Evolutionary conservation across 2,329 filamentous ascomycete genomes (phyloP), one percentile per base, ranked within the genome.

Genomic region (Alternaria longipes): DNA sequence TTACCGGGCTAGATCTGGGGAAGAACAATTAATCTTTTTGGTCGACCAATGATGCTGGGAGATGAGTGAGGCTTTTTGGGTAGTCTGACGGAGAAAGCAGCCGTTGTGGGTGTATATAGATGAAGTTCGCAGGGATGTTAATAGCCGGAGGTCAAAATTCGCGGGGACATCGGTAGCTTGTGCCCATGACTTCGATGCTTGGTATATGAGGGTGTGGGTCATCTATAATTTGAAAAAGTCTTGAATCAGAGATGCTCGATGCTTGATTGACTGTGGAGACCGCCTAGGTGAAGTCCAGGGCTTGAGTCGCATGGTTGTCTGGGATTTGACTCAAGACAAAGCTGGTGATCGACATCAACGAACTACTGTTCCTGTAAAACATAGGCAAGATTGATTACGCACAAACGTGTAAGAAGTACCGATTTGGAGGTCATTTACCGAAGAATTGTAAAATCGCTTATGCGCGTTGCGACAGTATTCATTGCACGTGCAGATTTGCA

Each of bases 71-170:
- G 3, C 55, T 50, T 45, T 40, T 54, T 65, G 53, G 62, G 46
- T 53, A 64, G 63, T 59, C 51, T 59, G 63, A 47, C 68, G 69
- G 70, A 38, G 59, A 59, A 69, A 53, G 61, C 69, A 51, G 56
- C 63, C 66, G 64, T 52, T 62, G 55, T 40, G 56, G 59, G 45
- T 40, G 53, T 50, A 18, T 55, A 52, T 71, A 72, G 56, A 73
- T 73, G 70, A 72, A 61, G 26, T 47, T 44, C 50, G 59, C 69
- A 73, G 65, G 70, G 70, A 54, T 73, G 47, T 60, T 60, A 65
- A 71, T 68, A 72, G 59, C 71, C 68, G 69, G 65, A 67, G 52
- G 40, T 34, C 46, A 26, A 28, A 46, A 60, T 58, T 64, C 67
- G 60, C 53, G 59, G 51, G 58, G 44, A 55, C 60, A 63, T 16